A percentile compares a stretch with the other conserved stretches of the same genome.
Conservation (phyloP, 495 filamentous ascomycete species). For the Aspergillus bertholletiae region DNA sequence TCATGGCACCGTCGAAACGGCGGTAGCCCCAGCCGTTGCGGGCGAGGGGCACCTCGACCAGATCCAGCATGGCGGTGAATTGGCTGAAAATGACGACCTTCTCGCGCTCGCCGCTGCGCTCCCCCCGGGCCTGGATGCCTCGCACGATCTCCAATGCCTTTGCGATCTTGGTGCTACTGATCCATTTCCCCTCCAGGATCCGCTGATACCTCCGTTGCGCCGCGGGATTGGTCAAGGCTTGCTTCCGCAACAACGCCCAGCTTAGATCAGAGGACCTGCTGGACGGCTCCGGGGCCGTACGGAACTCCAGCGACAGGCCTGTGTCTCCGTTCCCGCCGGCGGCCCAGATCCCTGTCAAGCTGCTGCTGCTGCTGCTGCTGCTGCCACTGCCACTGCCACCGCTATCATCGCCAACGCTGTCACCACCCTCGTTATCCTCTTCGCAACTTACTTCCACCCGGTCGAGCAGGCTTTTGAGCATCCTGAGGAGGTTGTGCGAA, state of each 20-base stretch:
- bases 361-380: too few relatives aligned
- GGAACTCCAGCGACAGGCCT: too few relatives aligned
- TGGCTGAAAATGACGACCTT: conserved; percentile 94
- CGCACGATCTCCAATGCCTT: neutral
- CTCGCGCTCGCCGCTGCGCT: too few relatives aligned
- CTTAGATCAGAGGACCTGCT: too few relatives aligned
- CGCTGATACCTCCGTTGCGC: conserved; percentile 66
- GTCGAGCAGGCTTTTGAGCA: too few relatives aligned
- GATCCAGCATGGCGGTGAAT: conserved; percentile 86
- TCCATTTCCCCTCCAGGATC: conserved; percentile 60
- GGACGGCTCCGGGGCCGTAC: too few relatives aligned
- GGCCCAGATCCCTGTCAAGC: too few relatives aligned
- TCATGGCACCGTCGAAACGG: conserved; percentile 89
- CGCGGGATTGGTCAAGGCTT: conserved; percentile 54
- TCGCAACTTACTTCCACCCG: too few relatives aligned
- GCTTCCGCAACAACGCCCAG: conserved; percentile 68
- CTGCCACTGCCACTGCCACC: too few relatives aligned
- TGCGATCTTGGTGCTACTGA: neutral
- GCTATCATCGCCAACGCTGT: conserved; percentile 44
- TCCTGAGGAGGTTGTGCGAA: too few relatives aligned
- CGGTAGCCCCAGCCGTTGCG: conserved; percentile 58
- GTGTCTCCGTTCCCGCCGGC: too few relatives aligned
- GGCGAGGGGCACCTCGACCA: conserved; percentile 78
- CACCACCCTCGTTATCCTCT: conserved; percentile 36
- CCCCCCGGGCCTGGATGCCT: conserved; percentile 32